Evolutionary conservation across 257 asterid species (phyloP), one percentile per base, ranked within the genome.

Genomic region (Solanum chilense): DNA sequence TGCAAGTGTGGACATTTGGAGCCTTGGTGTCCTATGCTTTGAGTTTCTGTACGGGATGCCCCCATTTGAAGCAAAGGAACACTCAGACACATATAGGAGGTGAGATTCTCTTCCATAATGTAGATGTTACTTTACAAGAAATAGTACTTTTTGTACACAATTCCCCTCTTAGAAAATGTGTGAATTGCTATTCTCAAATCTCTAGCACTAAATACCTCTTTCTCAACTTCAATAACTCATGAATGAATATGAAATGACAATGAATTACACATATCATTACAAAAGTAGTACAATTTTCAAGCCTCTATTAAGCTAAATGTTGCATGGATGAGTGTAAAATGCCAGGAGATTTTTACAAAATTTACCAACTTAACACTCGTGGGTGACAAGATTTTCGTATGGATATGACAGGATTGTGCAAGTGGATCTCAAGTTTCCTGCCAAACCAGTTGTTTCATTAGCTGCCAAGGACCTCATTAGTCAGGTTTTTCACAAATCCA

Each of bases 41-140:
- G 99, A 97, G 86, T 97, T 97, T 91, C 93, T 97, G 42, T 97
- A 97, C 49, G 99, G 99, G 56, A 87, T 94, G 35, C 98, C 99
- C 73, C 99, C 99, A 80, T 97, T 97, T 86, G 99, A 97, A 90
- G 99, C 98, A 39, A 94, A 94, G 91, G 98, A 97, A 83, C 99
- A 96, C 89, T 92, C 98, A 0, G 99, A 97, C 92, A 97, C 99
- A 5, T 97, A 97, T 88, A 93, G 93, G 88, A 96, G 99, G 99
- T 97, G 91, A 84, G 5, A 37, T 29, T 81, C 31, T 81, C 31
- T 31, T 33, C 41, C 70, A 81, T 31, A 81, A 81, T 52, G 20
- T 0, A 6, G 39, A 29, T 25, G 16, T 3, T 8, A 23, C 12
- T 37, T 20, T 2, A 12, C 64, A 64, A 73, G 9, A 85, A 68